phyloP scores from a whole-genome alignment of 176 grass and related monocot genomes.

The Carex myosuroides region DNA sequence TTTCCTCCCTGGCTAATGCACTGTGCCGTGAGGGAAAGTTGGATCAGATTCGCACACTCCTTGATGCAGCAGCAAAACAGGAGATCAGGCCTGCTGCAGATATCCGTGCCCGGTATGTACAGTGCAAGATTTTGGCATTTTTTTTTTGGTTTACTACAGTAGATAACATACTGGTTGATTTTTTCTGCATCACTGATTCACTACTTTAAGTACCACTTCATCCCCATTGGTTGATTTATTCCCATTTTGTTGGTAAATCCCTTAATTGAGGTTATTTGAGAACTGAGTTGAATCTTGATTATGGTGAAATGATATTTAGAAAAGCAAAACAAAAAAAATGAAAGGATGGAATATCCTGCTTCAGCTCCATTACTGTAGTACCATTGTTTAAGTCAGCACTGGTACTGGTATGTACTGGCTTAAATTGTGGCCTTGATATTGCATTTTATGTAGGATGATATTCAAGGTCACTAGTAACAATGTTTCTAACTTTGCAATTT shows the following conservation, averaged over 20 bases:
- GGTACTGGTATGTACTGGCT: background rate
- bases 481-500: constrained; percentile 1
- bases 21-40: constrained; percentile 69
- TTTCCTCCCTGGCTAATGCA: constrained; percentile 60
- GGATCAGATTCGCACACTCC: constrained; percentile 59
- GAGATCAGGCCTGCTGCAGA: constrained; percentile 39
- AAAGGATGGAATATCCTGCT: background rate
- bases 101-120: constrained; percentile 40
- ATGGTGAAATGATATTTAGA: background rate
- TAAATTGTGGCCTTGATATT: constrained; percentile 1
- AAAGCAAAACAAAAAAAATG: background rate
- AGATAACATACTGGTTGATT: background rate
- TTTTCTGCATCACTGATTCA: background rate
- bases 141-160: no score
- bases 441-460: background rate
- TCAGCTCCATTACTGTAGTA: background rate
- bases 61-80: constrained; percentile 56
- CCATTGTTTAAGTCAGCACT: background rate
- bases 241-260: background rate
- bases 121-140: background rate
- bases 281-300: background rate
- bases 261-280: background rate
- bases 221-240: background rate
- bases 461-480: background rate
- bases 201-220: background rate